Evolutionary conservation across 306 rosid species (phyloP).

Genomic region (Aeschynomene evenia): DNA sequence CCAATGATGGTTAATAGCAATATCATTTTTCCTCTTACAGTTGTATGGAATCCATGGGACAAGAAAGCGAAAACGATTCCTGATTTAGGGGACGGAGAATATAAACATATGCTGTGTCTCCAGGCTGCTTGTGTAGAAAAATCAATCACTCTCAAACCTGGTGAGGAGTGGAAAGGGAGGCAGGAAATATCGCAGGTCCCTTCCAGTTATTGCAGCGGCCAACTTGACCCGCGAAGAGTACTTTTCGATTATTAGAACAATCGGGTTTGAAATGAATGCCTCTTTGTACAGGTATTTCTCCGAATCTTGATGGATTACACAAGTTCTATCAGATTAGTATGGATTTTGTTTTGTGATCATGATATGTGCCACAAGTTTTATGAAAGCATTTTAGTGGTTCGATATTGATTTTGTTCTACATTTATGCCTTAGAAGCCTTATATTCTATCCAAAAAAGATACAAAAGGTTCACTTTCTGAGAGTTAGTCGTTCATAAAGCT

Average conservation of each 20-base stretch:
- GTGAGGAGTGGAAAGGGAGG: conserved; percentile 90
- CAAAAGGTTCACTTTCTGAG: not conserved
- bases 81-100: conserved; percentile 67
- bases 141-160: conserved; percentile 67
- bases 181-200: conserved; percentile 73
- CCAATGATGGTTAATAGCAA: not conserved
- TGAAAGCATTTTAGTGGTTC: not conserved
- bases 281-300: conserved; percentile 46
- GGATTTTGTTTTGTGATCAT: not conserved
- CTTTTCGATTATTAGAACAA: conserved; percentile 24
- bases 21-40: conserved; percentile 34
- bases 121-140: conserved; percentile 68
- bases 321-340: not conserved
- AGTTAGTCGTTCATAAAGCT: not conserved
- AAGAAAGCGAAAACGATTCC: conserved; percentile 67
- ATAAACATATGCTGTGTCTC: conserved; percentile 69
- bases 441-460: not conserved
- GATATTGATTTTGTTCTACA: conserved; percentile 1
- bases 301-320: not conserved
- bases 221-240: conserved; percentile 62
- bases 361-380: not conserved
- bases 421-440: not conserved
- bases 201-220: conserved; percentile 78
- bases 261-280: conserved; percentile 11
- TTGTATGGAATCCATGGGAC: conserved; percentile 91